Evolutionary conservation across 371 early-diverging fungal genomes (phyloP), one percentile per base, ranked within the genome.

Genomic region (Syncephalis plumigaleata): DNA sequence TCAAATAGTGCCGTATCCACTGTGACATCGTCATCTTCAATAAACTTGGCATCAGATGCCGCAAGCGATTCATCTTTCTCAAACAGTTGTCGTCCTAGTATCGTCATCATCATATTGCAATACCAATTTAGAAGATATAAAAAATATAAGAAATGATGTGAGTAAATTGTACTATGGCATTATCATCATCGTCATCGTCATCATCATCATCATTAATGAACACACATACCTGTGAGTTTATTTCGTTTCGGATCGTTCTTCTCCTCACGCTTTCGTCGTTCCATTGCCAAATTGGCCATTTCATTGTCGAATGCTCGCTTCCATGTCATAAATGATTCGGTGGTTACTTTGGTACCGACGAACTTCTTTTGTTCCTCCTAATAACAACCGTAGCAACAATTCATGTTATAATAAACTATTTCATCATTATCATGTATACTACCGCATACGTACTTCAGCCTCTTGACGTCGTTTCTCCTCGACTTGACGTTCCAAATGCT

Each of bases 1-100:
- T 78, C 77, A 56, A 86, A 87, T 50, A 71, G 63, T 24, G 77
- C 67, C 24, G 73, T 54, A 60, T 91, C 88, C 22, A 88, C 83
- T 9, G 79, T 72, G 21, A 79, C 81, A 60, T 88, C 91, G 11
- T 82, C 92, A 9, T 88, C 92, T 27, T 83, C 81, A 65, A 87
- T 71, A 56, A 75, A 81, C 24, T 64, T 71, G 43, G 81, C 66
- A 63, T 95, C 95, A 3, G 87, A 86, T 56, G 64, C 59, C 25
- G 85, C 90, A 46, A 95, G 71, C 37, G 81, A 65, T 62, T 69
- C 69, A 59, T 95, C 89, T 54, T 81, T 76, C 57, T 90, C 91
- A 55, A 95, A 95, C 63, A 92, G 63, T 67, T 90, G 81, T 22
- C 88, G 76, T 18, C 94, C 92, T 74, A 47, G 21, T 44, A 42